Evolutionary conservation across 805 yeast genomes (phyloP).

Genomic region (Torulaspora gathmanii): DNA sequence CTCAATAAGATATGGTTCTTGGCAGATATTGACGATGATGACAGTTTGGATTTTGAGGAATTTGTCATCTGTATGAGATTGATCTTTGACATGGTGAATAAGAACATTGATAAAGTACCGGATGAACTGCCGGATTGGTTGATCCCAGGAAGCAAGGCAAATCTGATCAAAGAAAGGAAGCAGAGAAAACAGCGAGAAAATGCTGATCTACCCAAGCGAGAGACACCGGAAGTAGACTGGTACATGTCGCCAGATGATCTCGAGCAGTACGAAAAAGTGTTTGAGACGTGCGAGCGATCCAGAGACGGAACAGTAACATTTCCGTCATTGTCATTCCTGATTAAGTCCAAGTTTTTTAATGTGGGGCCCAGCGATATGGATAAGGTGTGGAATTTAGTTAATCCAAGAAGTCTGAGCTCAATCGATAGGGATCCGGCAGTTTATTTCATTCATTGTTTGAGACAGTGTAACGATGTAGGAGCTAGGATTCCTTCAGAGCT

Average conservation of each 20-base stretch:
- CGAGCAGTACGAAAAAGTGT: conserved; percentile 69
- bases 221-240: conserved; percentile 68
- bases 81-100: conserved; percentile 85
- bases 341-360: conserved; percentile 62
- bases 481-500: conserved; percentile 86
- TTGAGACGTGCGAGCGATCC: conserved; percentile 48
- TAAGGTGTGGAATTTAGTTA: conserved; percentile 91
- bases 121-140: conserved; percentile 81
- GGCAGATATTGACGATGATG: conserved; percentile 90
- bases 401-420: conserved; percentile 80
- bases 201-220: conserved; percentile 23
- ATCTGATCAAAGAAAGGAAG: conserved; percentile 75
- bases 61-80: conserved; percentile 96
- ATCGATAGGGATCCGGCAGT: conserved; percentile 91
- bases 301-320: conserved; percentile 83
- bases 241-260: conserved; percentile 89
- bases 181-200: conserved; percentile 45
- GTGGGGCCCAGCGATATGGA: conserved; percentile 83
- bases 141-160: conserved; percentile 83
- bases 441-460: conserved; percentile 83
- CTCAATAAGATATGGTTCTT: conserved; percentile 84
- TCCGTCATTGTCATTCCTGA: conserved; percentile 54
- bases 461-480: conserved; percentile 77
- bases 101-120: conserved; percentile 59
- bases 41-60: conserved; percentile 90